phyloP scores from a whole-genome alignment of 148 eudicot species.

The Silene conica region DNA sequence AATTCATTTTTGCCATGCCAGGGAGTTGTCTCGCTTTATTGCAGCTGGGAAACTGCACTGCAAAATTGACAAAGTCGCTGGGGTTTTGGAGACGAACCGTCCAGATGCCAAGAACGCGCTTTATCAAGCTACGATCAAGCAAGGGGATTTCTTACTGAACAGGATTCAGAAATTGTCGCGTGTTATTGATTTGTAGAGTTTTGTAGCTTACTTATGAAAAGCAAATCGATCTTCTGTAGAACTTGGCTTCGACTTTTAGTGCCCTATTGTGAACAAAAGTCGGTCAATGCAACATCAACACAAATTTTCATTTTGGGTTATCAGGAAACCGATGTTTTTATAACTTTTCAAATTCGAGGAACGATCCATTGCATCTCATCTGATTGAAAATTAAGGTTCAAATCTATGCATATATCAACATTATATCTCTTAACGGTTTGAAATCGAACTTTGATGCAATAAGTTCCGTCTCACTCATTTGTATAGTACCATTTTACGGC shows the following conservation, averaged over 20 bases:
- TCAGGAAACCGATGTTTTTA: too few relatives aligned
- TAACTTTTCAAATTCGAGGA: too few relatives aligned
- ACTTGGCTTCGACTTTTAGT: background rate
- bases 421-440: too few relatives aligned
- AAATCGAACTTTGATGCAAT: too few relatives aligned
- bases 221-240: background rate
- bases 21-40: slow-evolving; percentile 88
- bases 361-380: too few relatives aligned
- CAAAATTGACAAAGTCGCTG: slow-evolving; percentile 97
- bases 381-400: too few relatives aligned
- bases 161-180: slow-evolving; percentile 97
- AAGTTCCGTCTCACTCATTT: too few relatives aligned
- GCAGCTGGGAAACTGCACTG: slow-evolving; percentile 98
- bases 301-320: too few relatives aligned
- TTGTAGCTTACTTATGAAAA: background rate
- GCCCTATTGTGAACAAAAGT: background rate
- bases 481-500: too few relatives aligned
- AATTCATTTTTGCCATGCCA: slow-evolving; percentile 15
- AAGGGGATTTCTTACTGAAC: slow-evolving; percentile 90
- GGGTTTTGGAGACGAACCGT: slow-evolving; percentile 87
- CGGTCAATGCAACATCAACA: too few relatives aligned
- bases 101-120: slow-evolving; percentile 99
- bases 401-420: too few relatives aligned
- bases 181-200: slow-evolving; percentile 73
- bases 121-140: slow-evolving; percentile 95